A percentile compares a stretch with the other conserved stretches of the same genome.
Conservation (phyloP, 495 filamentous ascomycete species). For the Aspergillus nanangensis region DNA sequence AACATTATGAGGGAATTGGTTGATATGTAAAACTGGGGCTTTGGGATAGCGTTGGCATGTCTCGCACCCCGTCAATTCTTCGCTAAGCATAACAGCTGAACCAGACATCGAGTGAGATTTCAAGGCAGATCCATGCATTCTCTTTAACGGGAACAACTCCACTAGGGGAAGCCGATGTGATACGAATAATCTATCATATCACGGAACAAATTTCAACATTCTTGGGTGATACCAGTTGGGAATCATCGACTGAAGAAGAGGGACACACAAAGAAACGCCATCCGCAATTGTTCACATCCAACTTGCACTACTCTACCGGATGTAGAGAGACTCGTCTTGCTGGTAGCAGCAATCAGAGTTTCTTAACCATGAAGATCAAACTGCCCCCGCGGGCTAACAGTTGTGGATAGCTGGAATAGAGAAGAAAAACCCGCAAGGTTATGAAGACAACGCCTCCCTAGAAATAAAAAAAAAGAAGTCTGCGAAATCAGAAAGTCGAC, state of each 20-base stretch:
- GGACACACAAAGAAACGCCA: constrained; percentile 17
- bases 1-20: no score
- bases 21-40: no score
- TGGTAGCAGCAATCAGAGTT: no score
- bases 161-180: constrained; percentile 22
- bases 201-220: constrained; percentile 23
- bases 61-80: no score
- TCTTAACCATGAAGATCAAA: constrained; percentile 18
- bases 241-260: constrained; percentile 2
- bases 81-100: background rate
- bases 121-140: constrained; percentile 33
- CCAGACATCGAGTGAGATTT: constrained; percentile 7
- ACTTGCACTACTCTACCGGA: constrained; percentile 12
- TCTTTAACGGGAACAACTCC: constrained; percentile 32
- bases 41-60: no score
- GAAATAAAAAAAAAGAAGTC: constrained; percentile 35
- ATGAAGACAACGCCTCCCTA: constrained; percentile 52
- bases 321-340: constrained; percentile 12
- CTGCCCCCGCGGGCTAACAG: constrained; percentile 14
- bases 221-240: constrained; percentile 16
- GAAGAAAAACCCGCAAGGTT: constrained; percentile 44
- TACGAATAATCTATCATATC: constrained; percentile 34
- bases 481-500: constrained; percentile 47
- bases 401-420: constrained; percentile 24
- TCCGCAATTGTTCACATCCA: constrained; percentile 16